Base-by-base conservation (phyloP, 2,329 filamentous ascomycete genomes). In the Talaromyces sp. region DNA sequence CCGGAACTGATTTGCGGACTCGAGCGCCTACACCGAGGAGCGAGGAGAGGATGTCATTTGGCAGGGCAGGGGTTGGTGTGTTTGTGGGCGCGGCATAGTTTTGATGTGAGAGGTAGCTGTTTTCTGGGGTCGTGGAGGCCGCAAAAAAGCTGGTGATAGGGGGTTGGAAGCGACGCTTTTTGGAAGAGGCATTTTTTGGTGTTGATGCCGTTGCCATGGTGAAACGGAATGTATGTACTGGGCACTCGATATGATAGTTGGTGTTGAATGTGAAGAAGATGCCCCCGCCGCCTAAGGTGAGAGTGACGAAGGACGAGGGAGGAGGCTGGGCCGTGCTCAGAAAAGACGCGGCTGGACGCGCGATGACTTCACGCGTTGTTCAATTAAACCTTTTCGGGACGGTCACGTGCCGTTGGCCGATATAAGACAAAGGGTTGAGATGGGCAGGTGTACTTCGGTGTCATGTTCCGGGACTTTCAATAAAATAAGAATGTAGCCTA, bases 21-120 rank as follows among this genome's bases (percentile, higher is more conserved):
- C 94, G 89, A 93, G 97, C 97, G 72, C 94, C 94, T 69, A 98
- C 94, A 72, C 86, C 91, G 49, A 97, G 83, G n/a, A 98, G 88
- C 68, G 90, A 90, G 41, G 93, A 85, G 78, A 97, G 92, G 37
- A 96, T 84, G 8, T 83, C 83, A 27, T 84, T 78, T 1, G 91
- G 88, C 14, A 93, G 82, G 3, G 76, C 71, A 3, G 87, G 86
- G 16, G 81, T 78, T 10, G 70, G 75, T 63, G 74, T 79, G 70
- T 70, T 70, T 35, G 78, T 80, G 56, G 74, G 66, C 33, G 77
- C 70, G 56, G 79, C 73, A 69, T 79, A 80, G 70, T 79, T 79
- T 69, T 73, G 75, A 68, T 76, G 74, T 8, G 76, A 80, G 13
- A 74, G 69, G 68, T 69, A 24, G n/a, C 45, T 60, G 11, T 24